A percentile compares a stretch with the other conserved stretches of the same genome.
These are phyloP conservation scores for Leccinum subatratum DNA, from an alignment of 1,284 basidiomycete species.

Conservation along the genomic window DNA sequence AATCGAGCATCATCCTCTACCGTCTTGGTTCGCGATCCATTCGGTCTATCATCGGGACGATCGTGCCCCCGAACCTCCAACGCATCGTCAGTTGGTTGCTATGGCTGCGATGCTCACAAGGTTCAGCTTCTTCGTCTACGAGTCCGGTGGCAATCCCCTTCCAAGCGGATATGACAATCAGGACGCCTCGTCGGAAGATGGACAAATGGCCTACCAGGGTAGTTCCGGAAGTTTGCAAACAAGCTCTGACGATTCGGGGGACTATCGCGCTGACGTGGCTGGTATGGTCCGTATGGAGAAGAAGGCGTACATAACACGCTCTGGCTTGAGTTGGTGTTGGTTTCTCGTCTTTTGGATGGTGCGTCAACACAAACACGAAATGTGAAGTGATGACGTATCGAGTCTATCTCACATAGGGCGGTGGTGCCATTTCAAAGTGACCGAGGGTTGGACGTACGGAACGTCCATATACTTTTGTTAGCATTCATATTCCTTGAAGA, in stretches of 20 bases:
- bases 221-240: constrained; percentile 17
- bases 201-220: background rate
- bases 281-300: constrained; percentile 41
- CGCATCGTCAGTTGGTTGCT: constrained; percentile 41
- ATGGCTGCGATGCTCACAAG: constrained; percentile 51
- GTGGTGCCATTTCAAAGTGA: constrained; percentile 52
- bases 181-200: background rate
- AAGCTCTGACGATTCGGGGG: constrained; percentile 11
- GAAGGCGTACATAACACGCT: constrained; percentile 46
- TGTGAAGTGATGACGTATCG: background rate
- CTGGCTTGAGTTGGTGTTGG: constrained; percentile 42
- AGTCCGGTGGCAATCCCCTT: constrained; percentile 12
- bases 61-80: constrained; percentile 25
- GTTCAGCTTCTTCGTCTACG: constrained; percentile 39
- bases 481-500: constrained; percentile 20
- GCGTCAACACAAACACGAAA: constrained; percentile 15
- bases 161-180: background rate
- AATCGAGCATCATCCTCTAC: constrained; percentile 3
- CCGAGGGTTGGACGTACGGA: constrained; percentile 51
- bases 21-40: constrained; percentile 22
- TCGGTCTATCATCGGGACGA: constrained; percentile 20
- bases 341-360: constrained; percentile 61
- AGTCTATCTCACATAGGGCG: constrained; percentile 35
- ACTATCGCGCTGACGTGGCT: constrained; percentile 20
- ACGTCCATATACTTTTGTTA: constrained; percentile 68